These are phyloP conservation scores for Ganoderma leucocontextum DNA, from an alignment of 1,284 basidiomycete species.

Conservation along the genomic window DNA sequence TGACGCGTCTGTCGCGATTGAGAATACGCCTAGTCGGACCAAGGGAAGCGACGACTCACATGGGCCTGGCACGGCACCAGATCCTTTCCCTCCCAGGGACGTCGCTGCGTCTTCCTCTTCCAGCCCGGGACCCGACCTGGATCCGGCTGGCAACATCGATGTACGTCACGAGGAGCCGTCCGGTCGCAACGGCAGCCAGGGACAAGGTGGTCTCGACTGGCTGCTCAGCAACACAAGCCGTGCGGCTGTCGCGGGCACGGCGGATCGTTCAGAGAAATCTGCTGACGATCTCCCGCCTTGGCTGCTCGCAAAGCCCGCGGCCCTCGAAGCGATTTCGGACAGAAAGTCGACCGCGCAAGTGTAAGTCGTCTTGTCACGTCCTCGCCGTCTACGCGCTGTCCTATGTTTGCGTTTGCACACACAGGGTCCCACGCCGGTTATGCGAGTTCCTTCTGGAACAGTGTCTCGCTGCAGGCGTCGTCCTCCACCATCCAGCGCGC, in stretches of 20 bases:
- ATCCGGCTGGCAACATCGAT: conserved; percentile 1
- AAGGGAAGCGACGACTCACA: background rate
- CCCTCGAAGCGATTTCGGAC: conserved; percentile 43
- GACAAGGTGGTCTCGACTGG: conserved; percentile 35
- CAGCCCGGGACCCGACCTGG: background rate
- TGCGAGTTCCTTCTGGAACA: conserved; percentile 59
- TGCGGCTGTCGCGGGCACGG: conserved; percentile 23
- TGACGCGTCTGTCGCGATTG: background rate
- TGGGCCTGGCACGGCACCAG: background rate
- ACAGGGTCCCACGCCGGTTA: conserved; percentile 54
- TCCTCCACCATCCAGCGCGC: conserved; percentile 46
- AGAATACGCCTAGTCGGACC: background rate
- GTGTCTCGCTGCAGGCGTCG: conserved; percentile 51
- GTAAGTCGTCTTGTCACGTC: conserved; percentile 33
- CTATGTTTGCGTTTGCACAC: conserved; percentile 3
- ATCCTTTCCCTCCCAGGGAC: background rate
- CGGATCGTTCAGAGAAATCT: conserved; percentile 6
- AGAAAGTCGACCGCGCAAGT: conserved; percentile 57
- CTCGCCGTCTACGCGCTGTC: conserved; percentile 8
- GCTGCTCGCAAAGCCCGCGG: conserved; percentile 37
- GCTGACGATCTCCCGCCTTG: conserved; percentile 36
- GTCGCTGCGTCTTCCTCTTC: background rate
- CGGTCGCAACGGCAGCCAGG: conserved; percentile 17
- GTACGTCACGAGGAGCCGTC: conserved; percentile 6
- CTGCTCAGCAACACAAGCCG: conserved; percentile 38